Evolutionary conservation across 176 grass and related monocot genomes (phyloP).

Genomic region (Oryza coarctata): DNA sequence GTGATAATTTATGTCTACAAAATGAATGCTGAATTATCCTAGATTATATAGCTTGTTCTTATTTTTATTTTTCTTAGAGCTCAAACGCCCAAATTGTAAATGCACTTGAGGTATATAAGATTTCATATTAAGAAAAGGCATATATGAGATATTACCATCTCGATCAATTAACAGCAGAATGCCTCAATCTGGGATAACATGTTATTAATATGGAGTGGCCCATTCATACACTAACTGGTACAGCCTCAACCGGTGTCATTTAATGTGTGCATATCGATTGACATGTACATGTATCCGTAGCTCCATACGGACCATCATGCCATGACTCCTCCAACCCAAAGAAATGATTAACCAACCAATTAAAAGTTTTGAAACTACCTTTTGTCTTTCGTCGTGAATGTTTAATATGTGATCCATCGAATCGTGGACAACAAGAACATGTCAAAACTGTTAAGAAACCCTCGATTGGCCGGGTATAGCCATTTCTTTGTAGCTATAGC

Average conservation of each 20-base stretch:
- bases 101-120: background rate
- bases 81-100: background rate
- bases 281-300: slow-evolving; percentile 33
- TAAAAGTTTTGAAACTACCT: background rate
- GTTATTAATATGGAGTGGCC: slow-evolving; percentile 8
- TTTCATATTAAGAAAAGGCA: background rate
- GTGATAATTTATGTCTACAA: background rate
- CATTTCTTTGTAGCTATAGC: background rate
- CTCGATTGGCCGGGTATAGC: too few species aligned
- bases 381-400: background rate
- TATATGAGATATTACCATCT: background rate
- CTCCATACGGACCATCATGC: slow-evolving; percentile 26
- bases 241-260: background rate
- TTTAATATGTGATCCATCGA: background rate
- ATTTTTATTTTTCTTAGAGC: too few species aligned
- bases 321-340: slow-evolving; percentile 15
- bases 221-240: slow-evolving; percentile 23
- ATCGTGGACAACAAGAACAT: background rate
- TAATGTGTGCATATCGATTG: slow-evolving; percentile 22
- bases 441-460: background rate
- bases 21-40: background rate
- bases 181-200: slow-evolving; percentile 17
- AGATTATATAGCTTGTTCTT: too few species aligned
- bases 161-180: background rate
- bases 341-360: slow-evolving; percentile 22